Evolutionary conservation across 441 rosid genomes (phyloP).

Genomic region (Flueggea neowawraea): DNA sequence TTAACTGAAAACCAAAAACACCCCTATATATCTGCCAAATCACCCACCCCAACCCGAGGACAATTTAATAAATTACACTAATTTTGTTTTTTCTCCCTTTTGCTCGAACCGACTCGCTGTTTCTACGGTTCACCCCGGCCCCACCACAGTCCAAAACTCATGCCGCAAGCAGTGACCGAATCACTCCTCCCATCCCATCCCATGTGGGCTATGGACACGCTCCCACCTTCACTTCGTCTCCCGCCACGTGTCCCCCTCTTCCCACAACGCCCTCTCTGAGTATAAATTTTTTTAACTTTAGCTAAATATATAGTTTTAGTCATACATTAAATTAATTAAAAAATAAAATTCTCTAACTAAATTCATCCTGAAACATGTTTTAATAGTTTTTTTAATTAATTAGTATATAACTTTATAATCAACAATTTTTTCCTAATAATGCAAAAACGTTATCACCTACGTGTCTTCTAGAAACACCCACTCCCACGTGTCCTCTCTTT

Average conservation of each 20-base stretch:
- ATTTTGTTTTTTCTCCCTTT: neutral
- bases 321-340: too few species aligned
- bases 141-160: constrained; percentile 48
- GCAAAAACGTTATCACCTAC: constrained; percentile 23
- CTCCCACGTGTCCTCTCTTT: constrained; percentile 33
- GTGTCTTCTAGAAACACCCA: constrained; percentile 41
- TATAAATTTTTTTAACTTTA: too few species aligned
- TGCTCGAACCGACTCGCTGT: constrained; percentile 11
- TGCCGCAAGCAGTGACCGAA: constrained; percentile 90
- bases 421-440: too few species aligned
- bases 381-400: too few species aligned
- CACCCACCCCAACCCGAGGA: too few species aligned
- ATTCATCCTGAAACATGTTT: too few species aligned
- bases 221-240: constrained; percentile 24
- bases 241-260: constrained; percentile 51
- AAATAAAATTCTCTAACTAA: too few species aligned
- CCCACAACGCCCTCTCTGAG: constrained; percentile 1
- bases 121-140: neutral
- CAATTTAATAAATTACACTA: neutral
- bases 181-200: constrained; percentile 21
- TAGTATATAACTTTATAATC: too few species aligned
- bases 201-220: constrained; percentile 11
- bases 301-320: too few species aligned
- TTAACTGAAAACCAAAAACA: constrained; percentile 6
- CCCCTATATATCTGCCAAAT: too few species aligned